Evolutionary conservation across 495 filamentous ascomycete species (phyloP), one percentile per base, ranked within the genome.

Genomic region (Aspergillus nidulans): DNA sequence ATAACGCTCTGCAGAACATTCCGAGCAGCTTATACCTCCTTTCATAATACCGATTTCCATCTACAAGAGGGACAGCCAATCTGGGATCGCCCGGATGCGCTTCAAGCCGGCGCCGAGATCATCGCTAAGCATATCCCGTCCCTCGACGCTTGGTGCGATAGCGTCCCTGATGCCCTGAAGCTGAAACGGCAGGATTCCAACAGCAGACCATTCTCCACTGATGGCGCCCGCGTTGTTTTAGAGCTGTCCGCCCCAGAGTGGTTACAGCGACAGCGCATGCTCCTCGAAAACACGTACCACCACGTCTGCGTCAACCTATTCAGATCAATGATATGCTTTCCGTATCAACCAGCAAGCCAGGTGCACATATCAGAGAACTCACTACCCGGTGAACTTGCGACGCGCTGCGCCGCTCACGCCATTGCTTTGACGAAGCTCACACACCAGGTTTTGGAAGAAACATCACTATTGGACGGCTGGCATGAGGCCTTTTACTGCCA

Each of bases 401-500:
- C 26, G 30, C 47, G 25, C 18, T 79, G 77, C 52, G 72, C 65
- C 43, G 60, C 58, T 16, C 79, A 83, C 55, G 78, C 78, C 6
- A 74, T 80, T 20, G 66, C 72, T 6, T 55, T 75, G n/a, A 82
- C 77, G 1, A 62, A 67, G 13, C 78, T 82, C 6, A 70, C 75
- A 25, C 70, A 77, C 49, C 80, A 84, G 53, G 59, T 77, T 1
- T 58, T 83, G 7, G 59, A 64, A 0, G 61, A 67, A 19, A 79
- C 77, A 5, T 58, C 65, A 13, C 58, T 81, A 41, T 65, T 83
- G 0, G 59, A 60, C 9, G 77, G 78, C 4, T 81, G 77, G 74
- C 68, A 77, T 51, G 75, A 79, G 54, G 70, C 66, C 2, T 82
- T 77, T 40, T 74, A 78, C 21, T 80, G 68, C 60, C 75, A 79